A percentile compares a stretch with the other conserved stretches of the same genome.
Conservation (phyloP, 208 protist genomes). For the Leishmania arabica region DNA sequence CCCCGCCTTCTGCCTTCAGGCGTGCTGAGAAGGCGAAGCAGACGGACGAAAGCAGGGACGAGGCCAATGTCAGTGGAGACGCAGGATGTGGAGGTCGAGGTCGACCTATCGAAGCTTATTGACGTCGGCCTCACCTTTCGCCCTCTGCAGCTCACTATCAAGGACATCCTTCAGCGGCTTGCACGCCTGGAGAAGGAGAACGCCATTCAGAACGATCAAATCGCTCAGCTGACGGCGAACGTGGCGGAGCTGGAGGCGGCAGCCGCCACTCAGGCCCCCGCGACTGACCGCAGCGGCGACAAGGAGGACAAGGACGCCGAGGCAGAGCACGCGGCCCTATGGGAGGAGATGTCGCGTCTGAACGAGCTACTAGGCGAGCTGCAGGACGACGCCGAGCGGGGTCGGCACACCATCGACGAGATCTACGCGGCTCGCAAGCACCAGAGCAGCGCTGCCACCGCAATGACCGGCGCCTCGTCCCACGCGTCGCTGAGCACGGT, state of each 20-base stretch:
- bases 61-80: slow-evolving; percentile 17
- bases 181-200: slow-evolving; percentile 24
- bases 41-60: neutral
- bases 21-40: neutral
- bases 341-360: slow-evolving; percentile 63
- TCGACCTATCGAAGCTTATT: slow-evolving; percentile 86
- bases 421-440: slow-evolving; percentile 81
- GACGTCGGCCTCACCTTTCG: slow-evolving; percentile 69
- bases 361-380: slow-evolving; percentile 64
- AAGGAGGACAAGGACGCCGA: slow-evolving; percentile 7
- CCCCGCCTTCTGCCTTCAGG: neutral
- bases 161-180: slow-evolving; percentile 63
- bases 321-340: slow-evolving; percentile 46
- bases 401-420: slow-evolving; percentile 77
- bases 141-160: slow-evolving; percentile 73
- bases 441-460: slow-evolving; percentile 16
- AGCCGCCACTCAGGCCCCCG: neutral
- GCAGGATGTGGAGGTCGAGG: slow-evolving; percentile 33
- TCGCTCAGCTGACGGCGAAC: slow-evolving; percentile 47
- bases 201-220: slow-evolving; percentile 47
- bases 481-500: slow-evolving; percentile 14
- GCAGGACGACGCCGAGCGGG: slow-evolving; percentile 38
- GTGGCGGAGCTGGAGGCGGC: slow-evolving; percentile 31
- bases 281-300: neutral
- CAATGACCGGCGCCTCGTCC: neutral